Evolutionary conservation across 2,329 filamentous ascomycete genomes (phyloP).

Genomic region (Aureobasidium vineae): DNA sequence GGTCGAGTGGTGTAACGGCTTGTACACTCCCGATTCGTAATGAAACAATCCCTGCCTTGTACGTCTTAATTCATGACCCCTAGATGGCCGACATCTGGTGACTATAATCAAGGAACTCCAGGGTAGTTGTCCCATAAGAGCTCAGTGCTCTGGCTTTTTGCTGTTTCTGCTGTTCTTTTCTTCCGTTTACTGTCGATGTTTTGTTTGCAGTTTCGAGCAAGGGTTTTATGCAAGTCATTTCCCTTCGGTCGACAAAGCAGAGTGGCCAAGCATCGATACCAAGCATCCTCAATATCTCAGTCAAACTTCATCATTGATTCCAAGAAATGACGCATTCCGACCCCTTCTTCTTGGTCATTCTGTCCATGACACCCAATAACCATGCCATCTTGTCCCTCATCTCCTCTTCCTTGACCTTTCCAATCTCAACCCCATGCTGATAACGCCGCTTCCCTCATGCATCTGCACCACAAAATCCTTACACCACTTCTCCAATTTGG

Average conservation of each 20-base stretch:
- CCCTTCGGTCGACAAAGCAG: too few relatives aligned
- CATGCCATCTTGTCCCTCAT: neutral
- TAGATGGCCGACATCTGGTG: neutral
- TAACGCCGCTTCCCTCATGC: neutral
- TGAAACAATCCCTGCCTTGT: neutral
- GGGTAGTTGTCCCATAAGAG: neutral
- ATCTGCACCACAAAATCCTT: neutral
- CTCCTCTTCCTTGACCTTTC: neutral
- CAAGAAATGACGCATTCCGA: too few relatives aligned
- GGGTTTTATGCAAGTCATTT: too few relatives aligned
- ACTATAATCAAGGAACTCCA: neutral
- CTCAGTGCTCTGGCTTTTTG: constrained; percentile 1
- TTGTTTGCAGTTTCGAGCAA: too few relatives aligned
- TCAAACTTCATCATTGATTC: too few relatives aligned
- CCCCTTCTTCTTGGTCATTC: too few relatives aligned
- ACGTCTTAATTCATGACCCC: neutral
- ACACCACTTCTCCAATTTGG: neutral
- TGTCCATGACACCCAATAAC: neutral
- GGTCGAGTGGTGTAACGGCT: neutral
- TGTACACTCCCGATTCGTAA: neutral
- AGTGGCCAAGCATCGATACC: too few relatives aligned
- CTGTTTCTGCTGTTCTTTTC: neutral
- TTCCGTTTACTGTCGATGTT: too few relatives aligned
- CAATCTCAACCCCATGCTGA: neutral
- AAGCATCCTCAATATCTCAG: too few relatives aligned